phyloP scores from a whole-genome alignment of 2,329 filamentous ascomycete genomes.

The Hypoxylon sp. region DNA sequence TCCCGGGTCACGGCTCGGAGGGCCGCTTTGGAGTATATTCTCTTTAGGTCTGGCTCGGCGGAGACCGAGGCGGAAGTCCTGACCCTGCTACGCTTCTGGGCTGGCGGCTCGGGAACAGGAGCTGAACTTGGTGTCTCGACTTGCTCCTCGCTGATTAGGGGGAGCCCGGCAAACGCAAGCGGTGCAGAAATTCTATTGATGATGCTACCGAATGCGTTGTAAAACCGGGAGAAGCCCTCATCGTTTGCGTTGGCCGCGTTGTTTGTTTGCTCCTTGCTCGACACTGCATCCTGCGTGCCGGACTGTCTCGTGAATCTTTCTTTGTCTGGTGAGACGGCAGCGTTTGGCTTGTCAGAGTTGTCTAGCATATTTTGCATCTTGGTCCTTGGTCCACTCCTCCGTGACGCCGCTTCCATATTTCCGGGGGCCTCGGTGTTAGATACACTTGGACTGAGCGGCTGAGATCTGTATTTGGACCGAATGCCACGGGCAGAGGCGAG shows the following conservation, averaged over 20 bases:
- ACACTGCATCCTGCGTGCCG: constrained; percentile 48
- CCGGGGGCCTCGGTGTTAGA: constrained; percentile 82
- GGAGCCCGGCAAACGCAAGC: constrained; percentile 92
- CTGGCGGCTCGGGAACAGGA: constrained; percentile 58
- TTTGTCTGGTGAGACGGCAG: constrained; percentile 63
- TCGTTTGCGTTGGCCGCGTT: constrained; percentile 63
- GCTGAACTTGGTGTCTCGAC: constrained; percentile 61
- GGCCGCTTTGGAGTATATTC: constrained; percentile 88
- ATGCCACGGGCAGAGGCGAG: constrained; percentile 89
- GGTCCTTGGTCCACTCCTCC: constrained; percentile 64
- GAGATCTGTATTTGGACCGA: constrained; percentile 73
- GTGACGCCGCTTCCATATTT: constrained; percentile 72
- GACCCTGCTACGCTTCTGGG: constrained; percentile 57
- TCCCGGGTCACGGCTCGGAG: constrained; percentile 83
- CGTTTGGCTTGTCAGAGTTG: constrained; percentile 66
- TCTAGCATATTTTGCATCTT: constrained; percentile 73
- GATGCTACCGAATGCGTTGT: constrained; percentile 89
- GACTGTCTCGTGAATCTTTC: constrained; percentile 45
- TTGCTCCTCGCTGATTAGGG: constrained; percentile 71
- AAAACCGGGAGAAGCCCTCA: constrained; percentile 91
- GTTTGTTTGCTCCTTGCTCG: constrained; percentile 51
- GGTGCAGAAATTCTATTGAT: constrained; percentile 92
- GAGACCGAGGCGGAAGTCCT: constrained; percentile 55
- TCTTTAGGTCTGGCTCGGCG: constrained; percentile 81
- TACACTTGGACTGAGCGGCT: constrained; percentile 79